Conservation (phyloP, 805 yeast genomes). For the Priceomyces carsonii region DNA sequence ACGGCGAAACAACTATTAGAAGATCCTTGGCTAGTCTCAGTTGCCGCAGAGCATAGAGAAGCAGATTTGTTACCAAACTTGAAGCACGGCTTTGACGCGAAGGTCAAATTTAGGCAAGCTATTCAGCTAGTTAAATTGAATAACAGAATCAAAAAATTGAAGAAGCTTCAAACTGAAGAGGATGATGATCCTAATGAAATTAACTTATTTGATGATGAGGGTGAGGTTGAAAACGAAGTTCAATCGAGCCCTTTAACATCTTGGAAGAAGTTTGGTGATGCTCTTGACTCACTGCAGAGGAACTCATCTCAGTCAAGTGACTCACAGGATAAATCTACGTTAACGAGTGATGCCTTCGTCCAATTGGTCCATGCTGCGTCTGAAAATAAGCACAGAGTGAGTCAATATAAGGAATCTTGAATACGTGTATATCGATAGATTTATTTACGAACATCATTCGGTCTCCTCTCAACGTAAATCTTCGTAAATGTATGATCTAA, state of each 20-base stretch:
- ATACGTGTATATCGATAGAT: too few relatives aligned
- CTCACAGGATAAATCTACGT: slow-evolving; percentile 28
- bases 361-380: slow-evolving; percentile 71
- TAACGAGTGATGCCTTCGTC: slow-evolving; percentile 59
- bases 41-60: slow-evolving; percentile 49
- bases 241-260: slow-evolving; percentile 16
- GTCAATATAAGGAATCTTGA: slow-evolving; percentile 15
- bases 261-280: slow-evolving; percentile 31
- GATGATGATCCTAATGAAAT: slow-evolving; percentile 55
- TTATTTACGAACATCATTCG: too few relatives aligned
- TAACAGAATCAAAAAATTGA: slow-evolving; percentile 73
- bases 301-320: slow-evolving; percentile 10
- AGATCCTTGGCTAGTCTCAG: slow-evolving; percentile 68
- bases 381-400: slow-evolving; percentile 53
- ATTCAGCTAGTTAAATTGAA: slow-evolving; percentile 80
- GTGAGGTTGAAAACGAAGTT: slow-evolving; percentile 14
- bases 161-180: slow-evolving; percentile 57
- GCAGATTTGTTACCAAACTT: slow-evolving; percentile 80
- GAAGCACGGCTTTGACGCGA: slow-evolving; percentile 80
- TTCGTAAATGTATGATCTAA: too few relatives aligned
- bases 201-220: slow-evolving; percentile 39
- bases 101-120: slow-evolving; percentile 80
- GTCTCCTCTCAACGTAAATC: too few relatives aligned
- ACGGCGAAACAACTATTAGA: slow-evolving; percentile 62
- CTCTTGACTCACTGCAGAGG: slow-evolving; percentile 9